These are phyloP conservation scores for Endogone sp. DNA, from an alignment of 192 early-diverging fungal species.

Conservation along the genomic window DNA sequence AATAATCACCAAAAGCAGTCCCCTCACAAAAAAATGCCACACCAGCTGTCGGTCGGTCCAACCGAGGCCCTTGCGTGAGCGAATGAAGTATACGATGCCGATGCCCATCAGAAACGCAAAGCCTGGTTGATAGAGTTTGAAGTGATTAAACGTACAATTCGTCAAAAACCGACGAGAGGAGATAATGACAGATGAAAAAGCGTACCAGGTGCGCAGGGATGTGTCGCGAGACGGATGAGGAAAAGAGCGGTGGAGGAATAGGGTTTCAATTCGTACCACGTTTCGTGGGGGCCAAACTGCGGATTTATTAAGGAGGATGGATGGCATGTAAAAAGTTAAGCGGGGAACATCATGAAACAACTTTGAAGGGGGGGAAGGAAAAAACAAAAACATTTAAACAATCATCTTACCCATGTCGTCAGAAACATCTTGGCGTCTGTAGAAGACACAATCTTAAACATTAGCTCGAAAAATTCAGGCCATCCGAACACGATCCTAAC, in stretches of 20 bases:
- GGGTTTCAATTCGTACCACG: background rate
- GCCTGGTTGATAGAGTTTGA: background rate
- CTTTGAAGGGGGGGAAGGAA: background rate
- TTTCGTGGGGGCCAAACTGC: background rate
- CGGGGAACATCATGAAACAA: background rate
- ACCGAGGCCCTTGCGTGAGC: slow-evolving; percentile 8
- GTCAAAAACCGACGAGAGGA: background rate
- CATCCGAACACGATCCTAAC: background rate
- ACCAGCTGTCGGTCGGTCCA: slow-evolving; percentile 10
- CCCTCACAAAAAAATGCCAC: slow-evolving; percentile 10
- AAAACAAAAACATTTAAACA: too few relatives aligned
- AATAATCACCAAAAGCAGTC: slow-evolving; percentile 1
- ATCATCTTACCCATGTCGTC: slow-evolving; percentile 1
- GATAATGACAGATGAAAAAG: too few relatives aligned
- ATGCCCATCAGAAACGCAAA: slow-evolving; percentile 4
- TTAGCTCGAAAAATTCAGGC: too few relatives aligned
- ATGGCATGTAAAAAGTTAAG: too few relatives aligned
- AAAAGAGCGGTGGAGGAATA: background rate
- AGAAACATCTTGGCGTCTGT: background rate
- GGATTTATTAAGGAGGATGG: background rate
- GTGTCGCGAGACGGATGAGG: slow-evolving; percentile 6
- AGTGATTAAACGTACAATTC: background rate
- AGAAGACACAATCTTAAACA: background rate
- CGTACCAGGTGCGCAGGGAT: slow-evolving; percentile 10
- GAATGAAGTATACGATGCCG: slow-evolving; percentile 14